These are phyloP conservation scores for Tilletia caries DNA, from an alignment of 1,284 basidiomycete genomes.

Conservation along the genomic window DNA sequence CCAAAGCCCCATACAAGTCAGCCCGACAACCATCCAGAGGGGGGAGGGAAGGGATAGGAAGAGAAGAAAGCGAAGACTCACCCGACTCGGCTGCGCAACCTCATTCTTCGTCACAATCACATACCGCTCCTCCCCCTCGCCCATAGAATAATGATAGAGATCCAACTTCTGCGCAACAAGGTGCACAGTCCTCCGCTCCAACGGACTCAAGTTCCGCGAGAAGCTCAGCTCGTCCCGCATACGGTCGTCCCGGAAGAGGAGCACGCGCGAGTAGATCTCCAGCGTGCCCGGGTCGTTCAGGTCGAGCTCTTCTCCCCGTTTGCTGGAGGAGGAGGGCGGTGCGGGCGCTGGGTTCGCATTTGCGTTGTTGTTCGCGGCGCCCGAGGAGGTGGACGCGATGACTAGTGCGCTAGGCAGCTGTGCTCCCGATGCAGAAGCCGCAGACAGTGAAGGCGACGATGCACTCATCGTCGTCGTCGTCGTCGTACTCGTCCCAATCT, in stretches of 20 bases:
- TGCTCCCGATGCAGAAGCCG: conserved; percentile 56
- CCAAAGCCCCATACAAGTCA: neutral
- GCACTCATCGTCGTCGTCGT: neutral
- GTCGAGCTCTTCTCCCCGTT: conserved; percentile 67
- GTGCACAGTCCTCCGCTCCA: conserved; percentile 88
- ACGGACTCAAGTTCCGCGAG: conserved; percentile 75
- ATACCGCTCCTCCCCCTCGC: conserved; percentile 85
- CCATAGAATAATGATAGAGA: conserved; percentile 88
- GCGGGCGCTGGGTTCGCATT: too few relatives aligned
- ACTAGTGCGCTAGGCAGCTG: conserved; percentile 61
- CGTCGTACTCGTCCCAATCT: neutral
- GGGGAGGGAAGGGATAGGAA: too few relatives aligned
- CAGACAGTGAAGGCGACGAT: conserved; percentile 24
- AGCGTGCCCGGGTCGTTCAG: conserved; percentile 91
- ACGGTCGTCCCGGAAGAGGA: conserved; percentile 95
- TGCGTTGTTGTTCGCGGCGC: conserved; percentile 55
- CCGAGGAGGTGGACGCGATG: conserved; percentile 61
- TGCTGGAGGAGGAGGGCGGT: neutral
- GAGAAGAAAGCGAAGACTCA: neutral
- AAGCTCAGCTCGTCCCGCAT: conserved; percentile 98
- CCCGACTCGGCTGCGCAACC: conserved; percentile 17
- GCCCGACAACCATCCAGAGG: neutral
- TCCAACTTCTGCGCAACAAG: conserved; percentile 92
- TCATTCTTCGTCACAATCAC: conserved; percentile 68
- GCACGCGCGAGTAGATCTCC: conserved; percentile 92